Evolutionary conservation across 345 rosid species (phyloP).

Genomic region (Heritiera fomes): DNA sequence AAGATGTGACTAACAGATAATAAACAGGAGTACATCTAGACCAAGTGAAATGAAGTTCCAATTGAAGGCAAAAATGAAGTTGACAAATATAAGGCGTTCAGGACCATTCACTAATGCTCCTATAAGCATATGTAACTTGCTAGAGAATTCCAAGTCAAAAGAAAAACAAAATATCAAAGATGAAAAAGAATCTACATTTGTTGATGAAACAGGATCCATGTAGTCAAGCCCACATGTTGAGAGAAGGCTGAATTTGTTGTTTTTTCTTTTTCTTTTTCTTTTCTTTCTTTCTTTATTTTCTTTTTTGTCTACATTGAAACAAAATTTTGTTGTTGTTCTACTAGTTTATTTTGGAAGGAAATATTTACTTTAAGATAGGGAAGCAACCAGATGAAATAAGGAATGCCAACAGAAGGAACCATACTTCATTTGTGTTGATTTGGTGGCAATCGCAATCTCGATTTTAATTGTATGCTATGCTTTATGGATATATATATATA

Average conservation of each 20-base stretch:
- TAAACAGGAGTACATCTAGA: too few relatives aligned
- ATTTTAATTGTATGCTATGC: background rate
- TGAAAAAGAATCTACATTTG: background rate
- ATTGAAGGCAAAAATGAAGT: background rate
- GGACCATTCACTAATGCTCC: background rate
- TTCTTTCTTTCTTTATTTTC: background rate
- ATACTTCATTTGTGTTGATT: background rate
- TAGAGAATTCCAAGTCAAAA: background rate
- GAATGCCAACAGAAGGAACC: slow-evolving; percentile 11
- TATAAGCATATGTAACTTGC: background rate
- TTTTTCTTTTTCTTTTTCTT: background rate
- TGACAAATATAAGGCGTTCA: background rate
- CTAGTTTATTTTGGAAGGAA: background rate
- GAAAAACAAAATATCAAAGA: background rate
- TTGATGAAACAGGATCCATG: background rate
- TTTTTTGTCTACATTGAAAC: background rate
- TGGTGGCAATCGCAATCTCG: background rate
- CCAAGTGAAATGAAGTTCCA: background rate
- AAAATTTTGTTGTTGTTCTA: background rate
- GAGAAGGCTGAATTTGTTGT: background rate
- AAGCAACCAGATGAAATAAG: background rate
- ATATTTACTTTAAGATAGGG: background rate
- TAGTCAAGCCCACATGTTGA: background rate
- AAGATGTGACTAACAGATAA: background rate
- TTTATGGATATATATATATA: background rate